Percentiles rank a stretch among this genome's conserved stretches.
phyloP scores from a whole-genome alignment of 176 grass and related monocot genomes.

The Puya raimondii region DNA sequence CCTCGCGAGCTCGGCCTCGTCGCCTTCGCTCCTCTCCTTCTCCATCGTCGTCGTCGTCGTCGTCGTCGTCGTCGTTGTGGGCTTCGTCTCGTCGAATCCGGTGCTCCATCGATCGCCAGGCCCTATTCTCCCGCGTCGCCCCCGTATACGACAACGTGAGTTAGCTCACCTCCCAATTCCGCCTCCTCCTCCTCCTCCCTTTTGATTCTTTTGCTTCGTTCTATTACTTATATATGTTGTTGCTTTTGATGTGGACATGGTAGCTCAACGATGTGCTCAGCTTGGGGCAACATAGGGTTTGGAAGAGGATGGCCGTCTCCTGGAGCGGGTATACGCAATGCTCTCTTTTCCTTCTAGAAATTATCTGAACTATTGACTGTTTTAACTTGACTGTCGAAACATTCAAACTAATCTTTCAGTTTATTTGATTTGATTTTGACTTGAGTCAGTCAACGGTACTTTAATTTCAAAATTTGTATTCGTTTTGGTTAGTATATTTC shows the following conservation, averaged over 20 bases:
- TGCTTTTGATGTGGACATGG: slow-evolving; percentile 16
- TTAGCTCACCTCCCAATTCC: neutral
- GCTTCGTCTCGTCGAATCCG: slow-evolving; percentile 15
- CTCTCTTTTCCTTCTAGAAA: neutral
- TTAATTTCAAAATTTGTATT: no score
- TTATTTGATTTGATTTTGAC: neutral
- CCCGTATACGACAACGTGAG: slow-evolving; percentile 79
- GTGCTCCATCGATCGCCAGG: slow-evolving; percentile 46
- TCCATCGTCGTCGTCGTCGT: neutral
- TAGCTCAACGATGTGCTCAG: slow-evolving; percentile 83
- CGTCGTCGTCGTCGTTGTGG: neutral
- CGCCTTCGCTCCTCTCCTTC: neutral
- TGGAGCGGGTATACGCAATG: slow-evolving; percentile 51
- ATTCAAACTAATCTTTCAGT: neutral
- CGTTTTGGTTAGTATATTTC: no score
- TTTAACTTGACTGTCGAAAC: no score
- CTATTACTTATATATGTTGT: neutral
- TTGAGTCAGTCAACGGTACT: no score
- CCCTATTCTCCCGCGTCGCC: slow-evolving; percentile 69
- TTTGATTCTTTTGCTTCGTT: slow-evolving; percentile 1
- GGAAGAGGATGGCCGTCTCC: slow-evolving; percentile 92
- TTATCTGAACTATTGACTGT: no score
- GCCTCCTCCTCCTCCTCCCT: neutral
- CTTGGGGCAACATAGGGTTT: slow-evolving; percentile 70
- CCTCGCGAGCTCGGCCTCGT: neutral